Evolutionary conservation across 257 asterid species (phyloP).

Genomic region (Plantago major): DNA sequence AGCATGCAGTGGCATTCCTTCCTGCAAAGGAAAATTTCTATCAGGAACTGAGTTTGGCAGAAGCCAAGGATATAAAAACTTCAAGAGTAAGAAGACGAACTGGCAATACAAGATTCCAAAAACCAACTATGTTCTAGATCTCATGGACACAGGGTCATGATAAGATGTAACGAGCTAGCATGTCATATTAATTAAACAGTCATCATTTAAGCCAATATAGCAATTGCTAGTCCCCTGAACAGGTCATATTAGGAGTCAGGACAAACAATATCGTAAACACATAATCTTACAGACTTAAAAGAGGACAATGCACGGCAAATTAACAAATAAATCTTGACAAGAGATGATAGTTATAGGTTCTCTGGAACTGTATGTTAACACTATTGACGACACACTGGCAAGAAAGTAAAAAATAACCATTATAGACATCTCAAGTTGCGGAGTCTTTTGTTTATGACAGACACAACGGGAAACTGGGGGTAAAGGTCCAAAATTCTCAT

Average conservation of each 20-base stretch:
- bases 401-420: too few relatives aligned
- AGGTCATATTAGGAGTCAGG: constrained; percentile 10
- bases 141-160: not conserved
- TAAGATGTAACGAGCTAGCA: too few relatives aligned
- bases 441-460: too few relatives aligned
- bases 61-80: not conserved
- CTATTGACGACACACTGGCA: too few relatives aligned
- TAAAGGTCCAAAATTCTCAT: too few relatives aligned
- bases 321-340: too few relatives aligned
- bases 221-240: constrained; percentile 1
- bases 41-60: constrained; percentile 9
- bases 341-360: too few relatives aligned
- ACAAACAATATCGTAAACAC: not conserved
- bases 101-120: too few relatives aligned
- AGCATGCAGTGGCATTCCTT: constrained; percentile 98
- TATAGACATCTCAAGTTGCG: too few relatives aligned
- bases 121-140: not conserved
- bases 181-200: too few relatives aligned
- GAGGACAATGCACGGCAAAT: not conserved
- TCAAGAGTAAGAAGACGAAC: not conserved
- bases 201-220: not conserved
- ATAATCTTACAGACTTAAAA: not conserved
- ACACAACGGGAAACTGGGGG: too few relatives aligned
- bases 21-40: constrained; percentile 33
- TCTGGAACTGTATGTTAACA: too few relatives aligned